Conservation (phyloP, 495 filamentous ascomycete species). For the Sordaria brevicollis region DNA sequence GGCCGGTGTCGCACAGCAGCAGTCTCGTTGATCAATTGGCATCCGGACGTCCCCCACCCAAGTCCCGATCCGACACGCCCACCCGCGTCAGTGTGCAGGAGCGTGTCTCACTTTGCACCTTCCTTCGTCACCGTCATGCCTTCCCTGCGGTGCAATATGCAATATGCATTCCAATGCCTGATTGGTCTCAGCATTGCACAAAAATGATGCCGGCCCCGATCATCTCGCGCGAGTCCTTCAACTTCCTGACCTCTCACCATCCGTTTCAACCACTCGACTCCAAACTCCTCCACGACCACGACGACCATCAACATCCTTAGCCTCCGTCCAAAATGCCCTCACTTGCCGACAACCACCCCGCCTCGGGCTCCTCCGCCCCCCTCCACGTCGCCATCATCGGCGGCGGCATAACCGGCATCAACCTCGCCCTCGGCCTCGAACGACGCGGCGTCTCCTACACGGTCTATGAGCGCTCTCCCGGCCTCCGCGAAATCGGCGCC, state of each 20-base stretch:
- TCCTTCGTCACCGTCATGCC: neutral
- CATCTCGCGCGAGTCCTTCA: neutral
- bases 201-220: neutral
- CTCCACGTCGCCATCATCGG: conserved; percentile 47
- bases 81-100: neutral
- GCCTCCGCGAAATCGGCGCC: conserved; percentile 47
- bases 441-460: conserved; percentile 37
- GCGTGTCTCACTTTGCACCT: neutral
- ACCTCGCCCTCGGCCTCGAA: conserved; percentile 44
- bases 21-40: too few species aligned
- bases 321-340: conserved; percentile 1
- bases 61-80: neutral
- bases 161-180: neutral
- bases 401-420: conserved; percentile 49
- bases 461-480: conserved; percentile 45
- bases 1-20: neutral
- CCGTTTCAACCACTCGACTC: neutral
- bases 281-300: neutral
- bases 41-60: neutral
- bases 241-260: neutral
- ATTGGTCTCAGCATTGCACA: neutral
- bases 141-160: neutral
- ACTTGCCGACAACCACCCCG: neutral
- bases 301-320: neutral
- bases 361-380: conserved; percentile 12